Conservation (phyloP, 2,329 filamentous ascomycete species). For the Reticulascus tulasneorum region DNA sequence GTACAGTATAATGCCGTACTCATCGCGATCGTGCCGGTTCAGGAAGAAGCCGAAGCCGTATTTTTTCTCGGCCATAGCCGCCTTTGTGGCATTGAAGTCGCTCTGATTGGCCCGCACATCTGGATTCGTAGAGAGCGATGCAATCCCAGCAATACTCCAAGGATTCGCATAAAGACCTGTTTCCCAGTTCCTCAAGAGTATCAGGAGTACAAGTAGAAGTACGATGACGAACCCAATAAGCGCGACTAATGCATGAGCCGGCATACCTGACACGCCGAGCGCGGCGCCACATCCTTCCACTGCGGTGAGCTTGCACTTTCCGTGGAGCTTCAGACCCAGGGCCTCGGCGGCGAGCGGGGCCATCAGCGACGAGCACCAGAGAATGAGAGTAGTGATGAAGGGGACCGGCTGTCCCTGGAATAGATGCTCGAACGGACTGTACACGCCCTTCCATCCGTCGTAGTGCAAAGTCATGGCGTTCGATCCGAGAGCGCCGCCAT, state of each 20-base stretch:
- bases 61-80: conserved; percentile 17
- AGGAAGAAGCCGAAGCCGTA: conserved; percentile 26
- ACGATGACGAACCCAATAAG: conserved; percentile 25
- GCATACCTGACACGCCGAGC: conserved; percentile 27
- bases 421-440: conserved; percentile 28
- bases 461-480: conserved; percentile 40
- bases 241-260: conserved; percentile 26
- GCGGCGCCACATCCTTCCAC: conserved; percentile 27
- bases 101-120: conserved; percentile 20
- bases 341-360: conserved; percentile 37
- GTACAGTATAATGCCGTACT: conserved; percentile 26
- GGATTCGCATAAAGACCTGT: conserved; percentile 35
- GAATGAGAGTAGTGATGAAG: conserved; percentile 30
- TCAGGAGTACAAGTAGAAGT: conserved; percentile 23
- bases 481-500: conserved; percentile 30
- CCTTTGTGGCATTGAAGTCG: conserved; percentile 17
- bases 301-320: conserved; percentile 24
- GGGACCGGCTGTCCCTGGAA: conserved; percentile 30
- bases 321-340: conserved; percentile 32
- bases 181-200: conserved; percentile 26
- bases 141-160: conserved; percentile 35
- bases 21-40: conserved; percentile 17
- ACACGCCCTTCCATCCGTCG: conserved; percentile 29
- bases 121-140: conserved; percentile 25
- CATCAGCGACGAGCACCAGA: conserved; percentile 28